Percentiles rank a stretch among this genome's conserved stretches.
These are phyloP conservation scores for Penicillium riverlandense DNA, from an alignment of 495 filamentous ascomycete genomes.

Conservation along the genomic window DNA sequence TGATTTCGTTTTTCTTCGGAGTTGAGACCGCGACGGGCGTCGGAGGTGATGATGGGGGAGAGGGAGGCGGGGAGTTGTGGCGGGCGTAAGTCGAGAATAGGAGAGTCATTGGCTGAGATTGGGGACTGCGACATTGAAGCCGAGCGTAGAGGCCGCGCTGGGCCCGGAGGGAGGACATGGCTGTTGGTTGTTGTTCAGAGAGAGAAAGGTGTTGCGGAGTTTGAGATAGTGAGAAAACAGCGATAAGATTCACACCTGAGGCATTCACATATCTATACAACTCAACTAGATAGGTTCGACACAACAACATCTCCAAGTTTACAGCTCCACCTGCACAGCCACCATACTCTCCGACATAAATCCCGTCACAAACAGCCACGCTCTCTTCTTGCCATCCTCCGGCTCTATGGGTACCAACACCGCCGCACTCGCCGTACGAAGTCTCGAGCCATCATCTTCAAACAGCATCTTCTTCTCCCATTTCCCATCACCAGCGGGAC, in stretches of 20 bases:
- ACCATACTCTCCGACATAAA: constrained; percentile 46
- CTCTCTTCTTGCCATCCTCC: constrained; percentile 33
- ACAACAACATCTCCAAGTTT: constrained; percentile 1
- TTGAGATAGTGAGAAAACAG: constrained; percentile 4
- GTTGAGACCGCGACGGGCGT: constrained; percentile 1
- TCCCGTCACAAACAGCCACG: constrained; percentile 53
- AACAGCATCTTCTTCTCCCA: constrained; percentile 46
- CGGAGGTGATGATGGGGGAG: constrained; percentile 6
- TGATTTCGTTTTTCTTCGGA: constrained; percentile 19
- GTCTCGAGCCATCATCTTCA: constrained; percentile 48
- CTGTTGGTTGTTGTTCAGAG: not conserved
- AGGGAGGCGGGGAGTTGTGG: constrained; percentile 2
- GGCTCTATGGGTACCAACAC: constrained; percentile 47
- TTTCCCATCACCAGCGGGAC: constrained; percentile 9
- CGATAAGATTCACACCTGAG: not conserved
- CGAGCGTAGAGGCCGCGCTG: no score
- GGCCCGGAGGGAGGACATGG: no score
- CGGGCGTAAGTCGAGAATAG: no score
- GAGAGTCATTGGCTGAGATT: no score
- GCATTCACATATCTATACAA: not conserved
- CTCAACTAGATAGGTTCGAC: no score
- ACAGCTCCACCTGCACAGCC: constrained; percentile 48
- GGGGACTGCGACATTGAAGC: no score
- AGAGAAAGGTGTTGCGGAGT: constrained; percentile 5
- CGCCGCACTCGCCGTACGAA: constrained; percentile 45